Evolutionary conservation across 2,329 filamentous ascomycete genomes (phyloP).

Genomic region (Sporothrix pallida): DNA sequence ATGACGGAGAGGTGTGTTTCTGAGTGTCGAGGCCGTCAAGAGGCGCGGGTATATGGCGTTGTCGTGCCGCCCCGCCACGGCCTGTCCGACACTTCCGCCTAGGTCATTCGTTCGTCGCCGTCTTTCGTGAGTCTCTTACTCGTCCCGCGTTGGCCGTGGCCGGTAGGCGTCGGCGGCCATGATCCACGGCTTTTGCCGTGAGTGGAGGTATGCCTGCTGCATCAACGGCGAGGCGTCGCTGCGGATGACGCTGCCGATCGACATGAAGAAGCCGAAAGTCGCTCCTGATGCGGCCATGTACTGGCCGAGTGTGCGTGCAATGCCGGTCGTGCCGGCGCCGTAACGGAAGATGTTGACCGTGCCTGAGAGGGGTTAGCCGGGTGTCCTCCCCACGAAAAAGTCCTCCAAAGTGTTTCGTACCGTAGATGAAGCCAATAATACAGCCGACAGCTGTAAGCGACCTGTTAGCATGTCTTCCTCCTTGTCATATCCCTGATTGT

Average conservation of each 20-base stretch:
- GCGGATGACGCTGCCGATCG: conserved; percentile 94
- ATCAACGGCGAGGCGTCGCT: conserved; percentile 78
- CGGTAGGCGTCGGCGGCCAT: conserved; percentile 53
- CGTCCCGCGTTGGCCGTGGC: conserved; percentile 41
- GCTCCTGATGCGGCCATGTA: conserved; percentile 96
- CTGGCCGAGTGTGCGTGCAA: conserved; percentile 92
- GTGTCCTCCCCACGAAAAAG: too few relatives aligned
- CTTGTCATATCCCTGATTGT: too few relatives aligned
- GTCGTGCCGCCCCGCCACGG: neutral
- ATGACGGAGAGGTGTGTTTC: conserved; percentile 19
- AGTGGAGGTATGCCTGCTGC: conserved; percentile 75
- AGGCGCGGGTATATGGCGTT: neutral
- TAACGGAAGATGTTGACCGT: conserved; percentile 95
- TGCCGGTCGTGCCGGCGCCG: conserved; percentile 88
- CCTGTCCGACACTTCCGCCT: neutral
- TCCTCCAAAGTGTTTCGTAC: conserved; percentile 54
- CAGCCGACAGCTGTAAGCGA: conserved; percentile 76
- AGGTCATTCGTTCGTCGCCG: neutral
- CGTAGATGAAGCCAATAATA: conserved; percentile 98
- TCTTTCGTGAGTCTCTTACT: conserved; percentile 23
- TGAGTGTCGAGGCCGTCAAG: neutral
- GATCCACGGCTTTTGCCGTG: conserved; percentile 76
- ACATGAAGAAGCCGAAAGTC: conserved; percentile 99
- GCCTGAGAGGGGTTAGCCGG: conserved; percentile 57
- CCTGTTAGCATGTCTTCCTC: conserved; percentile 42